These are phyloP conservation scores for Postia placenta DNA, from an alignment of 768 basidiomycete species.

Conservation along the genomic window DNA sequence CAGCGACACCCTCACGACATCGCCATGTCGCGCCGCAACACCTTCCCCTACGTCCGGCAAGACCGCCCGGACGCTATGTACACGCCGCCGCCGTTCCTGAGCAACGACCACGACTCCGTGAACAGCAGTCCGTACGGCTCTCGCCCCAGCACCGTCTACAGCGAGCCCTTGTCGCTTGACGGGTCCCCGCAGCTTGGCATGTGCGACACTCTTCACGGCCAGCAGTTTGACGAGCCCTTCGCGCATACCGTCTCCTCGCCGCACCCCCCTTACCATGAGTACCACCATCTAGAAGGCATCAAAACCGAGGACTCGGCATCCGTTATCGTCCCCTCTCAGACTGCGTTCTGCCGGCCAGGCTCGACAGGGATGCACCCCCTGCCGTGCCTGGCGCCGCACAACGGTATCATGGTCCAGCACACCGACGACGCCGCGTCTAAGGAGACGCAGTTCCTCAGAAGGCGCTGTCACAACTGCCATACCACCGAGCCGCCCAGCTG, in stretches of 20 bases:
- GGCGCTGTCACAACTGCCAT: slow-evolving; percentile 87
- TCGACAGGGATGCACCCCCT: slow-evolving; percentile 26
- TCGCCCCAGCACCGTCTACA: slow-evolving; percentile 33
- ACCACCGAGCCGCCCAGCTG: slow-evolving; percentile 87
- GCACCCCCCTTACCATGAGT: slow-evolving; percentile 42
- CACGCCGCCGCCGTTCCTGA: slow-evolving; percentile 39
- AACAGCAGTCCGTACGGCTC: slow-evolving; percentile 23
- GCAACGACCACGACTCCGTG: slow-evolving; percentile 34
- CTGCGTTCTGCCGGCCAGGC: slow-evolving; percentile 39
- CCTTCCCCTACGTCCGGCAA: slow-evolving; percentile 72
- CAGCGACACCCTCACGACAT: slow-evolving; percentile 37
- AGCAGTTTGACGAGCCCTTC: slow-evolving; percentile 25
- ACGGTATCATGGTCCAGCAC: slow-evolving; percentile 70
- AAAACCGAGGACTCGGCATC: slow-evolving; percentile 62
- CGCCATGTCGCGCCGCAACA: slow-evolving; percentile 52
- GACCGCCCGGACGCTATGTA: slow-evolving; percentile 45
- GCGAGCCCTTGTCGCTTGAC: slow-evolving; percentile 33
- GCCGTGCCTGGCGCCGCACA: slow-evolving; percentile 35
- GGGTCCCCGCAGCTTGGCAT: slow-evolving; percentile 34
- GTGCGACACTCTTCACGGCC: slow-evolving; percentile 25
- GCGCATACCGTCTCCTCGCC: slow-evolving; percentile 30
- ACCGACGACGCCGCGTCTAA: slow-evolving; percentile 88
- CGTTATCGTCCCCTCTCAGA: slow-evolving; percentile 61
- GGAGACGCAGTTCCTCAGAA: slow-evolving; percentile 85
- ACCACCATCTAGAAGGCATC: slow-evolving; percentile 37